Evolutionary conservation across 352 stramenopile genomes (phyloP), one percentile per base, ranked within the genome.

Genomic region (Phytophthora syringae): DNA sequence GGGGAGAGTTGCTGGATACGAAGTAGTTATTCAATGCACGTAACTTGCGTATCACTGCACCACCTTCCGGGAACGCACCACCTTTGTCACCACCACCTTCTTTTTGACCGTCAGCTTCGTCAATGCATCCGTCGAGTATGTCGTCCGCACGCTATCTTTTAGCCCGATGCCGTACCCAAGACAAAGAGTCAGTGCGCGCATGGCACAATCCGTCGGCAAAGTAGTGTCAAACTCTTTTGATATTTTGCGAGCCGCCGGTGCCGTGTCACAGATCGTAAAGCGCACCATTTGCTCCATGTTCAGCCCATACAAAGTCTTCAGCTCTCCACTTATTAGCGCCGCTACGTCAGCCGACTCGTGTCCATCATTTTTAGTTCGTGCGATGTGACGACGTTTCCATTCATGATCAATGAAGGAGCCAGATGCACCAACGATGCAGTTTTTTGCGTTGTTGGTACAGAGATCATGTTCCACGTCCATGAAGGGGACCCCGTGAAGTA

Each of bases 1-100:
- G n/a, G 1, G 52, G 40, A 3, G 52, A 60, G 13, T 22, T 34
- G 1, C 39, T 52, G 1, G 52, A 54, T 2, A 15, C 27, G 5
- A 54, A 64, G 2, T 34, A 58, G 6, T 49, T 64, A 24, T 56
- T 56, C 6, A 64, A 13, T 27, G 45, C 15, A 22, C 56, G 36
- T 1, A 64, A 7, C 4, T 64, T 64, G 9, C 56, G 56, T 10
- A 64, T 64, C 1, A 52, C n/a, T 0, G 20, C 10, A 7, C 56
- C 36, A 25, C 36, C 36, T 43, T 64, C 45, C 0, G 56, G 34
- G 13, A 56, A 64, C 18, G 47, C 36, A 2, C 45, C 56, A 22
- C 24, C 56, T 20, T 36, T 4, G 25, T 64, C 1, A 57, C 36
- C 5, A 64, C 56, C 13, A 51, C 18, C n/a, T 7, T 48, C 27